Evolutionary conservation across 495 filamentous ascomycete species (phyloP).

Genomic region (Tuber aestivum): DNA sequence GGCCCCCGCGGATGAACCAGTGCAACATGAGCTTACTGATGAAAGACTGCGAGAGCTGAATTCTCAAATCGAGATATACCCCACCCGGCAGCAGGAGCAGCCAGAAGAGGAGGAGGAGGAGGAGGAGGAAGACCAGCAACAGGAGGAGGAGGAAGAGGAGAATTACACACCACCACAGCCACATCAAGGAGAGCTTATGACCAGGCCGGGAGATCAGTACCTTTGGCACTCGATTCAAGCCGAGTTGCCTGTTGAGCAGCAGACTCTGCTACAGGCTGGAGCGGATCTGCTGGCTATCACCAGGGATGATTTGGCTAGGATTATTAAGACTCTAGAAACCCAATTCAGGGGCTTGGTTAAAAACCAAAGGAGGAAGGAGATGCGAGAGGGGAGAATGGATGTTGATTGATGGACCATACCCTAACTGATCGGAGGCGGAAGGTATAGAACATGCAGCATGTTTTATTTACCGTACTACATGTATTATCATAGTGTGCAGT

Average conservation of each 20-base stretch:
- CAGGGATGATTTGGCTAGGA: constrained; percentile 47
- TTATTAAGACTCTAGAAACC: constrained; percentile 52
- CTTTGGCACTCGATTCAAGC: constrained; percentile 31
- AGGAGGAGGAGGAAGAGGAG: background rate
- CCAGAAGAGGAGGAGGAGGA: constrained; percentile 28
- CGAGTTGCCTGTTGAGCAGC: constrained; percentile 29
- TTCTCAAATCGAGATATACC: constrained; percentile 41
- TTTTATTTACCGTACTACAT: too few species aligned
- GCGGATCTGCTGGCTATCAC: constrained; percentile 43
- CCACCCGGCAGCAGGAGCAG: constrained; percentile 30
- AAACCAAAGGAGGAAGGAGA: constrained; percentile 42
- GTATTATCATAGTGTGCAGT: too few species aligned
- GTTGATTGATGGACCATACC: constrained; percentile 13
- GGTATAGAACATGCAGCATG: background rate
- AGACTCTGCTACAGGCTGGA: constrained; percentile 41
- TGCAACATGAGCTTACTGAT: constrained; percentile 11
- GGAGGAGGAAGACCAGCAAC: constrained; percentile 18
- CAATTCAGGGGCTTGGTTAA: constrained; percentile 48
- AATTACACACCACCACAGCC: background rate
- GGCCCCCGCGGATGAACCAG: constrained; percentile 17
- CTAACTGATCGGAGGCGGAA: background rate
- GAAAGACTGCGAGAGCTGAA: constrained; percentile 36
- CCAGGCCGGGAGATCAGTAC: constrained; percentile 40
- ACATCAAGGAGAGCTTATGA: constrained; percentile 3
- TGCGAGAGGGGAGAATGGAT: constrained; percentile 39